Conservation (phyloP, 2,329 filamentous ascomycete species). For the Stachybotrys echinatus region DNA sequence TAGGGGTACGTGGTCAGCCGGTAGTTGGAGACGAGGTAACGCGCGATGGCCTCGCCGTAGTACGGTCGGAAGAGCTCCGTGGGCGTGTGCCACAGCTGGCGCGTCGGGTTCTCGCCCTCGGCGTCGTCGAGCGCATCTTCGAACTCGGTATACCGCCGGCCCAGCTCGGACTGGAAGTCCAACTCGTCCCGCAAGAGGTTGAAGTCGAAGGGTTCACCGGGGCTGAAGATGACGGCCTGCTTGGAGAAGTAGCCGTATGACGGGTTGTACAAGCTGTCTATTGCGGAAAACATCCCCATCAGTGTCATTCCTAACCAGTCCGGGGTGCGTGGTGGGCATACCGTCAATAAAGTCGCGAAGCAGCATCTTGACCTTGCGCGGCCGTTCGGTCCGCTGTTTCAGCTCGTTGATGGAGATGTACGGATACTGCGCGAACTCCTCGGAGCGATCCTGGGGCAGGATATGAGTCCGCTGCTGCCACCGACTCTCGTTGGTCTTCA, state of each 20-base stretch:
- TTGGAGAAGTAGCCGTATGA: conserved; percentile 96
- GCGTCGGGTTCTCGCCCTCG: conserved; percentile 60
- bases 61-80: conserved; percentile 95
- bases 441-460: conserved; percentile 68
- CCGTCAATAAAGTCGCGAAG: conserved; percentile 97
- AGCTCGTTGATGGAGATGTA: conserved; percentile 80
- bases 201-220: conserved; percentile 89
- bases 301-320: background rate
- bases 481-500: conserved; percentile 55
- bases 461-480: conserved; percentile 83
- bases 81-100: conserved; percentile 97
- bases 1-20: conserved; percentile 91
- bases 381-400: conserved; percentile 66
- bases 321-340: conserved; percentile 32
- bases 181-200: conserved; percentile 73
- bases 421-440: conserved; percentile 78
- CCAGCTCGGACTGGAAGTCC: conserved; percentile 73
- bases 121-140: conserved; percentile 79
- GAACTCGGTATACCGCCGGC: conserved; percentile 79
- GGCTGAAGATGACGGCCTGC: conserved; percentile 91
- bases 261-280: conserved; percentile 91
- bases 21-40: conserved; percentile 94
- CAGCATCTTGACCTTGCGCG: conserved; percentile 89
- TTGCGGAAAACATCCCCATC: background rate
- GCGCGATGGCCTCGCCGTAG: conserved; percentile 95